These are phyloP conservation scores for Aspergillus floridensis DNA, from an alignment of 2,329 filamentous ascomycete genomes.

Conservation along the genomic window DNA sequence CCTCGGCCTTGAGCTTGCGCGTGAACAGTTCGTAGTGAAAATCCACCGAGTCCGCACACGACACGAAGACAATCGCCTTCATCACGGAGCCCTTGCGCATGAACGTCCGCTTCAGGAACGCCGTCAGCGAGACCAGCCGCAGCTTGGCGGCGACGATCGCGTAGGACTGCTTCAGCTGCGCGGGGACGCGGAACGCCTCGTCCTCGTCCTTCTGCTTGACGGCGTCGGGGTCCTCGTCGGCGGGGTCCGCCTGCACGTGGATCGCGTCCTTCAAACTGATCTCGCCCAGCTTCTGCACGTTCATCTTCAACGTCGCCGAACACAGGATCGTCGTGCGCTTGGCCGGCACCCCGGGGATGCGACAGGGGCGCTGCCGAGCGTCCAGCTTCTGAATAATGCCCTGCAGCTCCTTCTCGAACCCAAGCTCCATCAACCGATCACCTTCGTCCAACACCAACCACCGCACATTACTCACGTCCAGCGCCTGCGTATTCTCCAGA, in stretches of 20 bases:
- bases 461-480: conserved; percentile 83
- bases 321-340: conserved; percentile 83
- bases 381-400: conserved; percentile 80
- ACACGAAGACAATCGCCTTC: conserved; percentile 96
- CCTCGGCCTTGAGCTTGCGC: conserved; percentile 32
- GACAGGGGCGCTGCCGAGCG: conserved; percentile 60
- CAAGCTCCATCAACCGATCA: conserved; percentile 96
- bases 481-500: conserved; percentile 82
- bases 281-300: conserved; percentile 87
- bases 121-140: conserved; percentile 80
- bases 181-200: conserved; percentile 72
- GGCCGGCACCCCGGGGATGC: conserved; percentile 65
- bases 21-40: conserved; percentile 89
- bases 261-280: conserved; percentile 92
- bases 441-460: conserved; percentile 97
- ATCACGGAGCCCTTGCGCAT: conserved; percentile 85
- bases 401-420: conserved; percentile 91
- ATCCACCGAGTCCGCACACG: conserved; percentile 93
- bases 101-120: conserved; percentile 82
- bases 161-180: conserved; percentile 92
- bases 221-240: conserved; percentile 54
- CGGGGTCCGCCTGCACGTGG: conserved; percentile 70
- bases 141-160: conserved; percentile 84
- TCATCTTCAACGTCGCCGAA: conserved; percentile 97
- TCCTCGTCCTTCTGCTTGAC: conserved; percentile 51